These are phyloP conservation scores for Coemansia asiatica DNA, from an alignment of 192 early-diverging fungal genomes.

Conservation along the genomic window DNA sequence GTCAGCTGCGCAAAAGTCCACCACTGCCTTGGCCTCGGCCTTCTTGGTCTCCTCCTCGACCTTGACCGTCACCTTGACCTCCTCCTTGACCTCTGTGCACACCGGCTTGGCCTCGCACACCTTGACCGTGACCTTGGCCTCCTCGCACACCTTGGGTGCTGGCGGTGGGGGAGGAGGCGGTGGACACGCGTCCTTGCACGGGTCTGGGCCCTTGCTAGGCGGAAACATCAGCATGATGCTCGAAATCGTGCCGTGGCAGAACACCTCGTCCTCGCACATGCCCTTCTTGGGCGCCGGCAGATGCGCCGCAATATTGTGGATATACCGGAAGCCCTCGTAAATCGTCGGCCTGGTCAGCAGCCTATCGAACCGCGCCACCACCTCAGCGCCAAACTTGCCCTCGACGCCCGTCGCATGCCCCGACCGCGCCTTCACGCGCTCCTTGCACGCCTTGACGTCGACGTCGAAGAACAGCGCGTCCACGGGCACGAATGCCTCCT, in stretches of 20 bases:
- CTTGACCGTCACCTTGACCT: constrained; percentile 47
- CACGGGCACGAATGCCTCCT: constrained; percentile 57
- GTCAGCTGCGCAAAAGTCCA: constrained; percentile 48
- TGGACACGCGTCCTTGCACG: constrained; percentile 20
- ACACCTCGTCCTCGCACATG: constrained; percentile 52
- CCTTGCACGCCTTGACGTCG: constrained; percentile 60
- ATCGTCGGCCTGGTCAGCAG: constrained; percentile 50
- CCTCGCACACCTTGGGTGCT: constrained; percentile 12
- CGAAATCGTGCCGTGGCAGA: constrained; percentile 40
- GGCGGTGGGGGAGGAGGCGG: constrained; percentile 18
- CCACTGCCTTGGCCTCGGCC: constrained; percentile 37
- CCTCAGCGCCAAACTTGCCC: constrained; percentile 61
- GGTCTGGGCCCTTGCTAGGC: constrained; percentile 45
- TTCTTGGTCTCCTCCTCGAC: constrained; percentile 49
- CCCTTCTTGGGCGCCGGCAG: constrained; percentile 51
- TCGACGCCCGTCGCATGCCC: constrained; percentile 74
- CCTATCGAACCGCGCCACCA: constrained; percentile 63
- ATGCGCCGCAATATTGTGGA: constrained; percentile 55
- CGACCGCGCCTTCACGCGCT: constrained; percentile 61
- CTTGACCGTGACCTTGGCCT: constrained; percentile 40
- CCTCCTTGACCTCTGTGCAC: constrained; percentile 35
- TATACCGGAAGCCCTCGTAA: constrained; percentile 56
- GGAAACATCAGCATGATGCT: constrained; percentile 55
- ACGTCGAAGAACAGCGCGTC: constrained; percentile 74
- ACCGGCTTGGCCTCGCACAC: constrained; percentile 23